Evolutionary conservation across 495 filamentous ascomycete species (phyloP), one percentile per base, ranked within the genome.

Genomic region (Aspergillus sparsus): DNA sequence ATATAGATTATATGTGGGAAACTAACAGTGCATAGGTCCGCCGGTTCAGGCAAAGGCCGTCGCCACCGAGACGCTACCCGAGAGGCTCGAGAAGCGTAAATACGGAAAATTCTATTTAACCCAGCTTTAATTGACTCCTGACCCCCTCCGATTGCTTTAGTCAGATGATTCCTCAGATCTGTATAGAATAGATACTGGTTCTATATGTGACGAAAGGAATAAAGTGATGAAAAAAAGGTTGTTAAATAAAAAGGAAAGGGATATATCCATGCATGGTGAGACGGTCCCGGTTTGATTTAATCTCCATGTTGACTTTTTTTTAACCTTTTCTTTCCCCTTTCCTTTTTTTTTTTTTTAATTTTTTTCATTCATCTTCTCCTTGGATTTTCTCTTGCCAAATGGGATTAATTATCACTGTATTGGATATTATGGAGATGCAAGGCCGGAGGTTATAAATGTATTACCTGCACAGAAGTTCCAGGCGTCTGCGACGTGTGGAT

Each of bases 31-130:
- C 10, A 7, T 50, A 80, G 77, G 77, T 77, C 76, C 52, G 71
- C 71, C 32, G 75, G 74, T 31, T 63, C 73, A 44, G 68, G 69
- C 27, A 75, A 68, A 65, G 66, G 59, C 53, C 74, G 74, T 60
- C 73, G 74, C 37, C 70, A 69, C 15, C 67, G 68, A 33, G 71
- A 74, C 45, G 64, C 62, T 31, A 46, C 63, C 52, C 57, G 60
- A 56, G 74, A 74, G 3, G 53, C 44, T n/a, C 62, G 58, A 61
- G 66, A 63, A 42, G 56, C 49, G 53, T 67, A 56, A 62, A 34
- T 18, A 57, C 15, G 27, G 55, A 49, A 53, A 49, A 31, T 51
- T 47, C 44, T 15, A 45, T 54, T 34, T 11, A 51, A 45, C 49
- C 53, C n/a, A 50, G 51, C 36, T 18, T 27, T 54, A 61, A 58